These are phyloP conservation scores for Arthroderma uncinatum DNA, from an alignment of 2,329 filamentous ascomycete genomes.

Conservation along the genomic window DNA sequence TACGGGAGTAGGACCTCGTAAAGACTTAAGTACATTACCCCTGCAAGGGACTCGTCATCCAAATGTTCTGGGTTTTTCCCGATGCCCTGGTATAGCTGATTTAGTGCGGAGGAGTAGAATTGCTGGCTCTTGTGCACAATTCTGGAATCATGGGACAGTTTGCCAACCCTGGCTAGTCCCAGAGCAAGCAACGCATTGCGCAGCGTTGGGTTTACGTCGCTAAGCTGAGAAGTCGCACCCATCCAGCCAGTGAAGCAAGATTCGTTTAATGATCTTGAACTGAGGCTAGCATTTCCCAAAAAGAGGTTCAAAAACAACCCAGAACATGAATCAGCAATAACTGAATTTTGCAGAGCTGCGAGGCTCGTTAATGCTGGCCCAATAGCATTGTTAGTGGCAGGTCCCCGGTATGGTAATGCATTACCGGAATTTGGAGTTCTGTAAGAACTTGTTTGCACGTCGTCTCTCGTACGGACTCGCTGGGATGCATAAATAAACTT, in stretches of 20 bases:
- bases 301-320: background rate
- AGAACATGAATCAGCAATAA: background rate
- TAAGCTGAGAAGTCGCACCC: background rate
- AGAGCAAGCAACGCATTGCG: conserved; percentile 2
- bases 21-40: background rate
- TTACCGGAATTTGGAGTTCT: background rate
- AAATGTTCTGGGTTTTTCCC: background rate
- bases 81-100: background rate
- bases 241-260: conserved; percentile 4
- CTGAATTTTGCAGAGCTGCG: background rate
- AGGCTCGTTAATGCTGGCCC: background rate
- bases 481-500: conserved; percentile 1
- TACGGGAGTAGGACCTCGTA: background rate
- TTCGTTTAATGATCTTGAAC: background rate
- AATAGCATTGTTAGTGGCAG: background rate
- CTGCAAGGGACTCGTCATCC: conserved; percentile 1
- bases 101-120: background rate
- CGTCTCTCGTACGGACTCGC: too few species aligned
- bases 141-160: background rate
- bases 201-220: background rate
- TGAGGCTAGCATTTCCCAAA: background rate
- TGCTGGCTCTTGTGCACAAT: background rate
- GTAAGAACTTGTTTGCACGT: background rate
- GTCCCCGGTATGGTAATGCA: background rate
- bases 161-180: background rate